These are phyloP conservation scores for Colletotrichum salicis DNA, from an alignment of 2,329 filamentous ascomycete genomes.

Conservation along the genomic window DNA sequence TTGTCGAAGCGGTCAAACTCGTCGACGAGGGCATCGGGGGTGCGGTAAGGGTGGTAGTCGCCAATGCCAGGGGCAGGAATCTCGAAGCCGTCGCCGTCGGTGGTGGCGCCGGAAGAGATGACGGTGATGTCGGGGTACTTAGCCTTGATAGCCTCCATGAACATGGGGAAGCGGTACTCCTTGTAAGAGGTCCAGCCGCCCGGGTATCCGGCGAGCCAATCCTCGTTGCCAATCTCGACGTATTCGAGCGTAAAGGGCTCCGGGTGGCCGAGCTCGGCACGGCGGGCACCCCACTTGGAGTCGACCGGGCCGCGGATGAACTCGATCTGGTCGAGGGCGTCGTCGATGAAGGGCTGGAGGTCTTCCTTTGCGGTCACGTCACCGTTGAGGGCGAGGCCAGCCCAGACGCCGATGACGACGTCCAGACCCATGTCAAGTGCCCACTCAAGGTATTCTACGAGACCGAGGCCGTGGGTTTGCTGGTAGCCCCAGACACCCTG, in stretches of 20 bases:
- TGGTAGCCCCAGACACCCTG: conserved; percentile 68
- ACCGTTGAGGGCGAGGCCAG: conserved; percentile 65
- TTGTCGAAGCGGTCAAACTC: conserved; percentile 67
- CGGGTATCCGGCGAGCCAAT: conserved; percentile 65
- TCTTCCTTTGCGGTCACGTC: conserved; percentile 61
- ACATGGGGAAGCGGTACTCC: conserved; percentile 67
- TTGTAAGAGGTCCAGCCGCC: conserved; percentile 59
- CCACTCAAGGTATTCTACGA: conserved; percentile 71
- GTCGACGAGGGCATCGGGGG: conserved; percentile 60
- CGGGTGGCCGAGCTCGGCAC: conserved; percentile 69
- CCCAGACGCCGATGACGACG: conserved; percentile 68
- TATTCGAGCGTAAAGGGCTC: conserved; percentile 69
- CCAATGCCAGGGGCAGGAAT: conserved; percentile 55
- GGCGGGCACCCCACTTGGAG: conserved; percentile 66
- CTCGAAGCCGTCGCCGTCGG: conserved; percentile 56
- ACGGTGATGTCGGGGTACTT: conserved; percentile 68
- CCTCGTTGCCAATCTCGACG: conserved; percentile 76
- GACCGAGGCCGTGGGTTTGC: conserved; percentile 70
- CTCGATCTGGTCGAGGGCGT: conserved; percentile 71
- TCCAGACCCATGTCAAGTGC: conserved; percentile 69
- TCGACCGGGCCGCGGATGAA: conserved; percentile 66
- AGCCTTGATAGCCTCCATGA: conserved; percentile 67
- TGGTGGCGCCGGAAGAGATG: conserved; percentile 59
- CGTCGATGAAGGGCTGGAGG: conserved; percentile 66
- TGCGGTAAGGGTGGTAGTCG: conserved; percentile 64